Base-by-base conservation (phyloP, 108 stramenopile genomes). In the Skeletonema menzelii region DNA sequence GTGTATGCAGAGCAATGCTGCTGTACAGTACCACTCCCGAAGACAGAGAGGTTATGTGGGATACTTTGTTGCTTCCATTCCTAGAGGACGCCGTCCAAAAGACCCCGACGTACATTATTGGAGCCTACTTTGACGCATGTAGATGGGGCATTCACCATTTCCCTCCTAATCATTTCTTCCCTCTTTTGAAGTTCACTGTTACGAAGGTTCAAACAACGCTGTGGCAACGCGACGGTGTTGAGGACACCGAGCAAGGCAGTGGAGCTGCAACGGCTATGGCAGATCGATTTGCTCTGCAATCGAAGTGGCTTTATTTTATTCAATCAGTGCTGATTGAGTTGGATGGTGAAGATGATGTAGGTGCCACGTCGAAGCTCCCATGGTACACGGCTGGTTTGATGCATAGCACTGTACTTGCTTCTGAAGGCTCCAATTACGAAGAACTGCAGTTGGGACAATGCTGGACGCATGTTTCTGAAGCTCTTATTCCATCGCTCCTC, bases 281-380 rank as follows among this genome's bases (percentile, higher is more conserved):
- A 32, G 59, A 38, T 56, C 86, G 95, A 20, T 96, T 96, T 75
- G 85, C 91, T 1, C 63, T 80, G 15, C 92, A 94, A 64, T 87
- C 89, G 17, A 96, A 94, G 73, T 94, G 91, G 89, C 73, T 96
- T 15, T 87, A 91, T 40, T 64, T 96, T 22, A 66, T 88, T n/a
- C 80, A 84, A 62, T 85, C 91, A 17, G 67, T 96, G 1, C 77
- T 94, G 22, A 77, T 93, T 49, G 95, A 96, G 68, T 73, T 94
- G 12, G 91, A 92, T 65, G 83, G 83, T 56, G 77, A 82, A 28
- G 69, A 70, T 34, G 72, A 83, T 42, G 22, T 66, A 26, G 79
- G 69, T 0, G 76, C 70, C 20, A 34, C 53, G 15, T 69, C 64
- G 32, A 63, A 66, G 46, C 59, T 37, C 38, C 76, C 83, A 14